Evolutionary conservation across 2,329 filamentous ascomycete species (phyloP).

Genomic region (Xylariaceae sp.): DNA sequence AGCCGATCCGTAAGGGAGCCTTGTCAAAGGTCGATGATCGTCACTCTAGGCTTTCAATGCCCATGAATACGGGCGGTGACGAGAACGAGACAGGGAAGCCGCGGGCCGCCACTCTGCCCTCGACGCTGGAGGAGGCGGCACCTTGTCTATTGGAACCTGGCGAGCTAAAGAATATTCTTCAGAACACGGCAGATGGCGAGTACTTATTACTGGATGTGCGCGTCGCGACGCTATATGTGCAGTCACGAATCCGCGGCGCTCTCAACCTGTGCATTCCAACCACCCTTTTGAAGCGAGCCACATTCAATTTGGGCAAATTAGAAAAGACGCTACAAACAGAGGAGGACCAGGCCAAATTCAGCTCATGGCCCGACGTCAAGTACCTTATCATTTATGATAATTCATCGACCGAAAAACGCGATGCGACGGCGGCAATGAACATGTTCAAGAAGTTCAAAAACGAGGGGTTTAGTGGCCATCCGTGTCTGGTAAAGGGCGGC

Average conservation of each 20-base stretch:
- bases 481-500: constrained; percentile 74
- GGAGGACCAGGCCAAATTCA: constrained; percentile 65
- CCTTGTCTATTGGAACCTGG: constrained; percentile 49
- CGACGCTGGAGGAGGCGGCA: constrained; percentile 40
- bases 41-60: constrained; percentile 51
- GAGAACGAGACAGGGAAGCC: constrained; percentile 28
- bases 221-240: constrained; percentile 75
- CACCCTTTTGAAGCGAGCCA: constrained; percentile 82
- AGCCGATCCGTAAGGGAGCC: constrained; percentile 27
- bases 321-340: constrained; percentile 77
- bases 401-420: constrained; percentile 69
- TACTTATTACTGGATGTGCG: constrained; percentile 78
- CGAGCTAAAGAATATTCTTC: constrained; percentile 52
- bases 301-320: constrained; percentile 83
- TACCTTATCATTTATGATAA: constrained; percentile 86
- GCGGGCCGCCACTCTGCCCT: constrained; percentile 50
- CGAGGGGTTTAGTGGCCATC: constrained; percentile 72
- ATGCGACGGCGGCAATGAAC: constrained; percentile 74
- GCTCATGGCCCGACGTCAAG: constrained; percentile 66
- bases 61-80: constrained; percentile 41
- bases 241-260: constrained; percentile 70
- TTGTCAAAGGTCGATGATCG: constrained; percentile 44
- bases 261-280: constrained; percentile 94
- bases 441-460: constrained; percentile 88
- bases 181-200: constrained; percentile 34